A percentile compares a stretch with the other conserved stretches of the same genome.
These are phyloP conservation scores for Corniculantispora saksenae DNA, from an alignment of 2,329 filamentous ascomycete species.

Conservation along the genomic window DNA sequence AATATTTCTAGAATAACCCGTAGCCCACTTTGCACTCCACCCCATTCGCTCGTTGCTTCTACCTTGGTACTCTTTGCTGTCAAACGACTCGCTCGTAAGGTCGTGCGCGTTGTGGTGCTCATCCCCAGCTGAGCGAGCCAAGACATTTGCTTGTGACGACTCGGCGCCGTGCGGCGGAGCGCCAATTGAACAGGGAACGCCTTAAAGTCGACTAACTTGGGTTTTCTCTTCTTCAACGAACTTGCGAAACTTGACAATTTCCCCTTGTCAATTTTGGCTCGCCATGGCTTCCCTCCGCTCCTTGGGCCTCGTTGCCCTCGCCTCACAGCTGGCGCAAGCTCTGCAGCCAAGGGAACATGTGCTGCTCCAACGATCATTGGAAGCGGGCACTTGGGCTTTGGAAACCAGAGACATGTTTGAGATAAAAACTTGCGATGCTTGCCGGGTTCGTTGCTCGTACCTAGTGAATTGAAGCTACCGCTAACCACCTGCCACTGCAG, in stretches of 20 bases:
- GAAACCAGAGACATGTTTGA: constrained; percentile 16
- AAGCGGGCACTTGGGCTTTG: constrained; percentile 16
- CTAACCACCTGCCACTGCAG: constrained; percentile 18
- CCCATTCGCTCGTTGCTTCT: too few species aligned
- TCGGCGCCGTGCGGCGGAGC: background rate
- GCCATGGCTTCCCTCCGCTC: background rate
- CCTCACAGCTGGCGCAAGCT: background rate
- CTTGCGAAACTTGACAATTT: too few species aligned
- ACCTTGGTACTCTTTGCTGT: too few species aligned
- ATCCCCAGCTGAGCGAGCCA: background rate
- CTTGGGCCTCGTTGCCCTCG: background rate
- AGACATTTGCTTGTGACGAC: background rate
- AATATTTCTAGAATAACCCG: too few species aligned
- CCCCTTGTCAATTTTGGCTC: background rate
- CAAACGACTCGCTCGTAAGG: background rate
- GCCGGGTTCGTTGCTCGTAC: constrained; percentile 25
- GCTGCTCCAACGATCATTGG: constrained; percentile 5
- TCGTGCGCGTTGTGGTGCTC: background rate
- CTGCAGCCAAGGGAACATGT: background rate
- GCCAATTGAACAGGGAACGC: too few species aligned
- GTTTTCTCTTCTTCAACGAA: background rate
- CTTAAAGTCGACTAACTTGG: background rate
- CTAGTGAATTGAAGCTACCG: too few species aligned
- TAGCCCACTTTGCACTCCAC: too few species aligned
- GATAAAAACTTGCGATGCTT: constrained; percentile 27